Conservation (phyloP, 306 rosid species). For the Medicago ruthenica region DNA sequence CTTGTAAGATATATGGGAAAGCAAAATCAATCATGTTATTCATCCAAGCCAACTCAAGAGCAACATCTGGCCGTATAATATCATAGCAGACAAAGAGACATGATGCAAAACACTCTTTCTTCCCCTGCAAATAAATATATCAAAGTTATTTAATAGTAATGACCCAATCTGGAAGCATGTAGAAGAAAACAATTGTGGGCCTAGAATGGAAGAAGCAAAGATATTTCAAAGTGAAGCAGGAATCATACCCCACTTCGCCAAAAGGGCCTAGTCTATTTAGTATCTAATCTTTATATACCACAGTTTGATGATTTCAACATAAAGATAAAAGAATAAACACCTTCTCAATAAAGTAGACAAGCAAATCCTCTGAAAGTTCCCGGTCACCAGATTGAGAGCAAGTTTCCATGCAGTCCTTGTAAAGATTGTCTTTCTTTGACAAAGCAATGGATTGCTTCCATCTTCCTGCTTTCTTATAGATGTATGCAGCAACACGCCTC, state of each 20-base stretch:
- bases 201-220: constrained; percentile 1
- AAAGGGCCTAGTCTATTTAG: constrained; percentile 24
- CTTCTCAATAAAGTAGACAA: constrained; percentile 89
- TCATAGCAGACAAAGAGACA: constrained; percentile 97
- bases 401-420: constrained; percentile 98
- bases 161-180: constrained; percentile 9
- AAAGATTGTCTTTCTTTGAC: constrained; percentile 93
- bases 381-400: constrained; percentile 95
- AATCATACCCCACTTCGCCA: constrained; percentile 3
- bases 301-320: constrained; percentile 21
- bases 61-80: constrained; percentile 81
- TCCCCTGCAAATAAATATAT: constrained; percentile 65
- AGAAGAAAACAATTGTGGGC: constrained; percentile 14
- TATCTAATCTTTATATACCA: constrained; percentile 11
- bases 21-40: constrained; percentile 91
- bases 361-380: constrained; percentile 94
- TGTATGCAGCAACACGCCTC: constrained; percentile 98
- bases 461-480: constrained; percentile 93
- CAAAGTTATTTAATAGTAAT: constrained; percentile 34
- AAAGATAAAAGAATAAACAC: constrained; percentile 44
- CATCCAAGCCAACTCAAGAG: constrained; percentile 92
- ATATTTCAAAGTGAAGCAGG: constrained; percentile 24
- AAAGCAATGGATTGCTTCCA: constrained; percentile 98
- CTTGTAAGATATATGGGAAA: constrained; percentile 92
- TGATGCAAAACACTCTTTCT: constrained; percentile 97